Base-by-base conservation (phyloP, 2,329 filamentous ascomycete genomes). In the Lasiodiplodia citricola region DNA sequence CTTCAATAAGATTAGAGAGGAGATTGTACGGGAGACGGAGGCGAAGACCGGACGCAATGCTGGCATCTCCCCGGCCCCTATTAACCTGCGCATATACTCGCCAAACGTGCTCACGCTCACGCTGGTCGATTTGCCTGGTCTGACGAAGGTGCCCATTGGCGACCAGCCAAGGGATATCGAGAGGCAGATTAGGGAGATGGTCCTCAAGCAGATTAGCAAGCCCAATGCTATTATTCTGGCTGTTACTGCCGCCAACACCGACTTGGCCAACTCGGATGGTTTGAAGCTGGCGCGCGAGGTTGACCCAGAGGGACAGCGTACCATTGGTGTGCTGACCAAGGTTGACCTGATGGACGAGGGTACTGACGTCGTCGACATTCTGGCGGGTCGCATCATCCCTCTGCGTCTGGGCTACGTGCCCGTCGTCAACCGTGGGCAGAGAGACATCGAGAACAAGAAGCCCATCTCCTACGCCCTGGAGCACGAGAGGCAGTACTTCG, bases 341-440 rank as follows among this genome's bases (percentile, higher is more conserved):
- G 94, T 99, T 70, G 96, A 99, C 83, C 83, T 99, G 78, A 99
- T 99, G 96, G 96, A 99, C 80, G 93, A 97, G 31, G 96, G 96
- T 67, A 99, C 96, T 66, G 96, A 99, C 77, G 96, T 98, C 52
- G 95, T 99, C 73, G 96, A 99, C 82, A 99, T 99, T 84, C 87
- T 99, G 76, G 96, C 96, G 72, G 96, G 96, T 70, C 92, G 96
- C 76, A 96, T 99, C 80, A 99, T 99, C 80, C 96, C 96, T 50
- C 85, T 99, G 74, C 90, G 96, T 71, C 84, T 99, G 74, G 96
- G 96, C 74, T 99, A 99, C 78, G 93, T 99, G 25, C 96, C 96
- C 21, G 96, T 99, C 21, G 96, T 99, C 79, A 99, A 99, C 86
- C 89, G 96, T 83, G 96, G 96, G 60, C 96, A 99, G 83, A 90